Conservation (phyloP, 345 rosid species). For the Citrus glauca region DNA sequence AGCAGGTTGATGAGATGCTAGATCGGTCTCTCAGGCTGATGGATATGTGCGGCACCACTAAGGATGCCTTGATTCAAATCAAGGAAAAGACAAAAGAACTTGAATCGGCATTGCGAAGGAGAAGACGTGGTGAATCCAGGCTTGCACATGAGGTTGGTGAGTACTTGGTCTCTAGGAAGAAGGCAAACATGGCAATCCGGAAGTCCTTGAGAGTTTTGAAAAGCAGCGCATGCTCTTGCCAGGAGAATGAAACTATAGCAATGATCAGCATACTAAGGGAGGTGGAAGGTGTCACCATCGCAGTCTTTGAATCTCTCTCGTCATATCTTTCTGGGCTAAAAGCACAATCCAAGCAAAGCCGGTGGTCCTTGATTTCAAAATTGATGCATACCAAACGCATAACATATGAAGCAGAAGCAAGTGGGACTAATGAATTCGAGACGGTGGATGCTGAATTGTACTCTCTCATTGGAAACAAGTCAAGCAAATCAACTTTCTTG, state of each 20-base stretch:
- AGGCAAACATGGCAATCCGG: slow-evolving; percentile 31
- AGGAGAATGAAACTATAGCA: slow-evolving; percentile 11
- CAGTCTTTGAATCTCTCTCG: slow-evolving; percentile 25
- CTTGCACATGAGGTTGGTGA: slow-evolving; percentile 23
- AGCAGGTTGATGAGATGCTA: not conserved
- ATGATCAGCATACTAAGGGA: slow-evolving; percentile 21
- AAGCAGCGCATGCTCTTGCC: not conserved
- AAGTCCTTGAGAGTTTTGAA: slow-evolving; percentile 14
- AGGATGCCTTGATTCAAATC: slow-evolving; percentile 27
- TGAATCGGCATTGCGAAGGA: slow-evolving; percentile 30
- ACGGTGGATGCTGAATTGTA: slow-evolving; percentile 12
- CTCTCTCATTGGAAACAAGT: slow-evolving; percentile 7
- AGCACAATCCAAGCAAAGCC: not conserved
- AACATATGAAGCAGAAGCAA: not conserved
- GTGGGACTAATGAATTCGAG: not conserved
- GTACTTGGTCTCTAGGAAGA: slow-evolving; percentile 38
- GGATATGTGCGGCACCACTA: slow-evolving; percentile 26
- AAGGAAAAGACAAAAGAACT: slow-evolving; percentile 26
- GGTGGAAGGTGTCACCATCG: slow-evolving; percentile 19
- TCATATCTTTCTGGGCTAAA: slow-evolving; percentile 26
- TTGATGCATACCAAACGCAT: slow-evolving; percentile 16
- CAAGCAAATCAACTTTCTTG: slow-evolving; percentile 5
- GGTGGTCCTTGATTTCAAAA: slow-evolving; percentile 22
- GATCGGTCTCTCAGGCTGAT: slow-evolving; percentile 25
- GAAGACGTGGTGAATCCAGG: slow-evolving; percentile 15